Conservation (phyloP, 768 basidiomycete species). For the Boletus eberwhitei region DNA sequence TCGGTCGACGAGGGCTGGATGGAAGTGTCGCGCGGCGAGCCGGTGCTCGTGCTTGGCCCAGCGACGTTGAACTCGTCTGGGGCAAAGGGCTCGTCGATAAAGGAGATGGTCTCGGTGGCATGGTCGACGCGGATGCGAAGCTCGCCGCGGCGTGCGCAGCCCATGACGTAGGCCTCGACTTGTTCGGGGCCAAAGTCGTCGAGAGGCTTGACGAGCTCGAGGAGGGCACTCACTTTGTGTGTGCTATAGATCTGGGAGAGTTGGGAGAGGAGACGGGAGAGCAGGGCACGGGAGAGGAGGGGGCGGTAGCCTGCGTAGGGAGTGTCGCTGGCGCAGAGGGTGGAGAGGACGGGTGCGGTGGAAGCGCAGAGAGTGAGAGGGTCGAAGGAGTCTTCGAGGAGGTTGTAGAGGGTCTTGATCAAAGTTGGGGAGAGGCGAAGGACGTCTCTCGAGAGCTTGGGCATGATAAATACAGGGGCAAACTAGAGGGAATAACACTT, state of each 20-base stretch:
- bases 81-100: conserved; percentile 75
- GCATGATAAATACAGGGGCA: background rate
- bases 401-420: conserved; percentile 77
- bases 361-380: conserved; percentile 79
- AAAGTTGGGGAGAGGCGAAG: conserved; percentile 72
- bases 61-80: conserved; percentile 34
- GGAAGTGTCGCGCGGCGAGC: conserved; percentile 37
- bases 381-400: conserved; percentile 91
- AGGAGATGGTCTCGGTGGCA: conserved; percentile 77
- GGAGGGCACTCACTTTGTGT: conserved; percentile 74
- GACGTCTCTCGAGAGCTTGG: conserved; percentile 75
- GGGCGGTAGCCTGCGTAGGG: conserved; percentile 80
- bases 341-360: conserved; percentile 73
- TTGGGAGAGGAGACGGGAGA: conserved; percentile 87
- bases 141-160: conserved; percentile 83
- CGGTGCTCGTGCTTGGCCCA: conserved; percentile 11
- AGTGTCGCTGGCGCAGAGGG: conserved; percentile 41
- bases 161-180: conserved; percentile 91
- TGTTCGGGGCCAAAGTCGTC: conserved; percentile 61
- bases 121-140: conserved; percentile 87
- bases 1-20: conserved; percentile 73
- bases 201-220: conserved; percentile 76
- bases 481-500: conserved; percentile 29
- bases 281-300: conserved; percentile 87
- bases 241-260: conserved; percentile 91